Conservation (phyloP, 2,329 filamentous ascomycete species). For the Aspergillus fischeri region DNA sequence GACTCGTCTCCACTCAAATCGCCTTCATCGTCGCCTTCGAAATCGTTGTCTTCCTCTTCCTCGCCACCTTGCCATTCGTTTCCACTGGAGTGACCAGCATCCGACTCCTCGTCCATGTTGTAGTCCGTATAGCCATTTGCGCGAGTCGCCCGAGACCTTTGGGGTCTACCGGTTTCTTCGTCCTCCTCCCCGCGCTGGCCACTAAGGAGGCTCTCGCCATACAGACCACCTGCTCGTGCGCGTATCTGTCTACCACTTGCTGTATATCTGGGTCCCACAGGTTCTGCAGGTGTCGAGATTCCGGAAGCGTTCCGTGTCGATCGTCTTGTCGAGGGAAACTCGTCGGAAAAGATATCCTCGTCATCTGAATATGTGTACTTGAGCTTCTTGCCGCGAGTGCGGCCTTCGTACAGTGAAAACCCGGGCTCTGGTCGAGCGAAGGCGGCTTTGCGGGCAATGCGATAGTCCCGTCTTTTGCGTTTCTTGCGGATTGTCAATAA, state of each 20-base stretch:
- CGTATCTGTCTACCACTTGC: constrained; percentile 81
- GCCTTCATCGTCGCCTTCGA: constrained; percentile 51
- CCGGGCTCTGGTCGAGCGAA: constrained; percentile 85
- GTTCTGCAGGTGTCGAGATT: constrained; percentile 67
- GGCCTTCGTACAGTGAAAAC: constrained; percentile 91
- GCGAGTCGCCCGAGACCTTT: constrained; percentile 34
- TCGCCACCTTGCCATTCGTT: constrained; percentile 72
- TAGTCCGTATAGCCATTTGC: constrained; percentile 48
- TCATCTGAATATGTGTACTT: constrained; percentile 96
- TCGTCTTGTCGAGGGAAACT: constrained; percentile 59
- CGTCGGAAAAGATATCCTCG: constrained; percentile 65
- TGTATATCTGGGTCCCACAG: constrained; percentile 63
- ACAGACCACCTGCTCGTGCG: constrained; percentile 50
- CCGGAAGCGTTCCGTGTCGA: constrained; percentile 64
- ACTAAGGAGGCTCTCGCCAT: constrained; percentile 54
- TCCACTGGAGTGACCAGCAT: constrained; percentile 54
- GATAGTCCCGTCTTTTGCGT: constrained; percentile 87
- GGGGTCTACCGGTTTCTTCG: constrained; percentile 34
- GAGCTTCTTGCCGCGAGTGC: constrained; percentile 91
- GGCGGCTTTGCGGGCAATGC: constrained; percentile 76
- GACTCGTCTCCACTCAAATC: constrained; percentile 39
- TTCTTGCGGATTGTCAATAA: constrained; percentile 55
- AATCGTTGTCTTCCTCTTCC: constrained; percentile 67
- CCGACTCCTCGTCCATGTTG: constrained; percentile 62
- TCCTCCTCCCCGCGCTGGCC: constrained; percentile 49